Evolutionary conservation across 1,284 basidiomycete genomes (phyloP).

Genomic region (Heliocybe sulcata): DNA sequence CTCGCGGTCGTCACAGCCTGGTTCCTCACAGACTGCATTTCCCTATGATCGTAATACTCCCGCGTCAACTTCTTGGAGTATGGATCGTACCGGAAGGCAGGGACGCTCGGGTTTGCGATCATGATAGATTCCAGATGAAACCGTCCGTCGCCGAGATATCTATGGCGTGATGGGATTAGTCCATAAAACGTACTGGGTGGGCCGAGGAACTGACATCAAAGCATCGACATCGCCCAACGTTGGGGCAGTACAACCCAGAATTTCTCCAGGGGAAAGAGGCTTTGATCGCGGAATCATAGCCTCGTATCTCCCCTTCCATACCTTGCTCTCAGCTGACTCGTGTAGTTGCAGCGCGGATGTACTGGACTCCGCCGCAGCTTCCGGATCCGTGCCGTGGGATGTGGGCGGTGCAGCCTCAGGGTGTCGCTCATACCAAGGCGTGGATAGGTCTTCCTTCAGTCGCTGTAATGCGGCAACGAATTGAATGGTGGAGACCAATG

Average conservation of each 20-base stretch:
- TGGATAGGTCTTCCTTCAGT: conserved; percentile 72
- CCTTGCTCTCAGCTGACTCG: conserved; percentile 7
- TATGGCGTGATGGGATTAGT: conserved; percentile 22
- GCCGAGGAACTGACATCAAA: conserved; percentile 57
- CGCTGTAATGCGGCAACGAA: conserved; percentile 87
- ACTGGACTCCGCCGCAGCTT: conserved; percentile 4
- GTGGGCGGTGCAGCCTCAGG: conserved; percentile 8
- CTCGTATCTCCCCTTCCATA: conserved; percentile 68
- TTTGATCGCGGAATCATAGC: conserved; percentile 84
- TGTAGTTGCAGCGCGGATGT: conserved; percentile 11
- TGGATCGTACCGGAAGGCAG: conserved; percentile 97
- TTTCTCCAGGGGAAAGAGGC: conserved; percentile 94
- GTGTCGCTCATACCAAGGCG: conserved; percentile 21
- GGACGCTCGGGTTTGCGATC: conserved; percentile 96
- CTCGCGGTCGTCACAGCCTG: conserved; percentile 74
- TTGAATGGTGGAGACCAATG: conserved; percentile 92
- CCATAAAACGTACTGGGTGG: conserved; percentile 4
- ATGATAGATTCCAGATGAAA: conserved; percentile 99
- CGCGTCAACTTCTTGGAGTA: conserved; percentile 96
- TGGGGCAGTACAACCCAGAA: conserved; percentile 96
- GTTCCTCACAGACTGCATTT: conserved; percentile 78
- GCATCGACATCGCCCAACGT: conserved; percentile 77
- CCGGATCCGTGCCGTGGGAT: not conserved
- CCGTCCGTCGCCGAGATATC: conserved; percentile 95
- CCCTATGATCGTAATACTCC: conserved; percentile 85